Conservation (phyloP, 2,329 filamentous ascomycete genomes). For the Bertia moriformis region DNA sequence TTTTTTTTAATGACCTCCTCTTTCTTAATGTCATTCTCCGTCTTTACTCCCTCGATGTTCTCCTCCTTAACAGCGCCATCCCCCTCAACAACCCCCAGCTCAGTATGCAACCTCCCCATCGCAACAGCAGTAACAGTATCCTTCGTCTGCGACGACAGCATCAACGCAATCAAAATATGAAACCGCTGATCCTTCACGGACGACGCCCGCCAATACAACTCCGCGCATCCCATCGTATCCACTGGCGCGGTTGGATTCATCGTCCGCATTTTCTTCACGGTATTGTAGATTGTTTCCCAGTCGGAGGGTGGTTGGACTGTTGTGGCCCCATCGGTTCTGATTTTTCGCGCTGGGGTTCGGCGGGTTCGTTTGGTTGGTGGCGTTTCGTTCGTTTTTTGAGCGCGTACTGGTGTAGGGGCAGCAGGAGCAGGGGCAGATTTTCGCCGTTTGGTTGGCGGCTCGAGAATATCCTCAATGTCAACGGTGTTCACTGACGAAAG, state of each 20-base stretch:
- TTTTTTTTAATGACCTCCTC: too few species aligned
- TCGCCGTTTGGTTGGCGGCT: background rate
- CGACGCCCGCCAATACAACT: conserved; percentile 41
- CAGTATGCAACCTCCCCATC: conserved; percentile 64
- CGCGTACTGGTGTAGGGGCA: background rate
- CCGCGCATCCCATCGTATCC: conserved; percentile 93
- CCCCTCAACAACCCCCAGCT: conserved; percentile 39
- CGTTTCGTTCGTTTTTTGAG: background rate
- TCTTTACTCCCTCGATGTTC: too few species aligned
- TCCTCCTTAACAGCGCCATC: conserved; percentile 29
- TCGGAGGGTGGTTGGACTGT: conserved; percentile 51
- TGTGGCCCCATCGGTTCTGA: conserved; percentile 7
- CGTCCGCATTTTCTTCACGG: conserved; percentile 63
- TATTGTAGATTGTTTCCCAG: conserved; percentile 71
- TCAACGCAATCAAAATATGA: conserved; percentile 74
- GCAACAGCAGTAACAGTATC: conserved; percentile 78
- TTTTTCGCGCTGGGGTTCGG: background rate
- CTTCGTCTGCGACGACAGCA: conserved; percentile 87
- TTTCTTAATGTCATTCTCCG: conserved; percentile 1
- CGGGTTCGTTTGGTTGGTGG: background rate
- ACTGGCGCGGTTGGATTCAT: conserved; percentile 47
- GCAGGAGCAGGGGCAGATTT: background rate
- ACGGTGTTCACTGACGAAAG: background rate
- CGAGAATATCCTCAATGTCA: background rate
- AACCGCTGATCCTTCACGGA: conserved; percentile 51